These are phyloP conservation scores for Neostapfia colusana DNA, from an alignment of 176 grass and related monocot genomes.

Conservation along the genomic window DNA sequence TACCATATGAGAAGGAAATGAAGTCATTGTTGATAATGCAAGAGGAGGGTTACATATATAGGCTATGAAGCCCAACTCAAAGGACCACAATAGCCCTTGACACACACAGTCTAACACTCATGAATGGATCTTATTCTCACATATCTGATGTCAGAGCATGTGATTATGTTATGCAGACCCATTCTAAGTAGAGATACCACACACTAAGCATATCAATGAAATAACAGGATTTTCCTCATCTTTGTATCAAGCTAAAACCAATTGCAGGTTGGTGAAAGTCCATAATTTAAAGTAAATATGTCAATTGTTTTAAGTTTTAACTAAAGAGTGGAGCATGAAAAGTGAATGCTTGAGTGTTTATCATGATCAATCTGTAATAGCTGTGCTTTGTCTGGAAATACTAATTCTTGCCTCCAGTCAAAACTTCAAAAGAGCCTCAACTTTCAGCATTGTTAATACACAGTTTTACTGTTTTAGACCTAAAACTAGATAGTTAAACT, in stretches of 20 bases:
- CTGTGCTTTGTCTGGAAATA: neutral
- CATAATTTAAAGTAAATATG: neutral
- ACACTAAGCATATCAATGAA: neutral
- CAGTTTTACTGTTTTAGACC: neutral
- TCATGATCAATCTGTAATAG: neutral
- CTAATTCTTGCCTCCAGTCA: neutral
- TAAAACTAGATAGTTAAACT: neutral
- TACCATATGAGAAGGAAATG: too few species aligned
- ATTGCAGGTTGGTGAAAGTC: neutral
- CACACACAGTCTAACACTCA: too few species aligned
- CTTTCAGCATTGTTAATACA: neutral
- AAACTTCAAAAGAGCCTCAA: neutral
- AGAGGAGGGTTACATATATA: too few species aligned
- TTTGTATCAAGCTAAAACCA: neutral
- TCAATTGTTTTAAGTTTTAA: neutral
- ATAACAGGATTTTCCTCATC: neutral
- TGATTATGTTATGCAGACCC: slow-evolving; percentile 9
- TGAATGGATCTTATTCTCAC: neutral
- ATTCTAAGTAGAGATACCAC: neutral
- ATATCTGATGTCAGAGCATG: neutral
- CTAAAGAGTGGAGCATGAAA: neutral
- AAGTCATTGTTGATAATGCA: too few species aligned
- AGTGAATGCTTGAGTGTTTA: neutral
- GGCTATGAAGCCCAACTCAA: too few species aligned
- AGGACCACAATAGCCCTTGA: too few species aligned